A percentile compares a stretch with the other conserved stretches of the same genome.
Evolutionary conservation across 2,329 filamentous ascomycete species (phyloP).

Genomic region (Metarhizium sp.): DNA sequence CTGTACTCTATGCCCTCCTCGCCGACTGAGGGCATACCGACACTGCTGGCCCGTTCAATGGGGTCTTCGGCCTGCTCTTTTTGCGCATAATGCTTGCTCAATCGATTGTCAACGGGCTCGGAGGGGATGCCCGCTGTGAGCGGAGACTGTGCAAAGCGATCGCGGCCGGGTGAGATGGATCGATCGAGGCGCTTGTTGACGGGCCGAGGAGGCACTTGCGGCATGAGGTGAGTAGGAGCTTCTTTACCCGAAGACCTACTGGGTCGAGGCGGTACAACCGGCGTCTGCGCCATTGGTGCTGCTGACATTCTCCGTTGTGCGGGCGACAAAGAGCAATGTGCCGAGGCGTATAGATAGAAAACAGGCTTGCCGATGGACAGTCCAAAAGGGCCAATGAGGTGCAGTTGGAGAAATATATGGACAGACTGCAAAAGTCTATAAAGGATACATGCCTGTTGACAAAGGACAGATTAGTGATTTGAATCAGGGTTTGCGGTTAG

Average conservation of each 20-base stretch:
- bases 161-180: conserved; percentile 66
- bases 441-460: conserved; percentile 1
- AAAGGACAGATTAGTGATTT: conserved; percentile 1
- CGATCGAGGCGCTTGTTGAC: conserved; percentile 60
- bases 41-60: conserved; percentile 60
- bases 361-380: neutral
- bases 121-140: conserved; percentile 60
- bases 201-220: conserved; percentile 74
- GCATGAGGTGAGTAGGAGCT: conserved; percentile 32
- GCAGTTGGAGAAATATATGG: neutral
- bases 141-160: conserved; percentile 77
- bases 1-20: conserved; percentile 88
- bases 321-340: neutral
- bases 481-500: conserved; percentile 1
- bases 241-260: conserved; percentile 39
- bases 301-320: conserved; percentile 32
- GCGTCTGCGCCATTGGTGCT: conserved; percentile 38
- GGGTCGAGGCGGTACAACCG: conserved; percentile 49
- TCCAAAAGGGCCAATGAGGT: neutral
- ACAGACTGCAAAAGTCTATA: conserved; percentile 1
- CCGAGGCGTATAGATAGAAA: neutral
- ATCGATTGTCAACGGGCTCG: conserved; percentile 26
- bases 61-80: conserved; percentile 29
- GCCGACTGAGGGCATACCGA: conserved; percentile 74
- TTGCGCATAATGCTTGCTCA: conserved; percentile 24